Percentiles rank a stretch among this genome's conserved stretches.
phyloP scores from a whole-genome alignment of 1,284 basidiomycete genomes.

The Tranzscheliella williamsii region DNA sequence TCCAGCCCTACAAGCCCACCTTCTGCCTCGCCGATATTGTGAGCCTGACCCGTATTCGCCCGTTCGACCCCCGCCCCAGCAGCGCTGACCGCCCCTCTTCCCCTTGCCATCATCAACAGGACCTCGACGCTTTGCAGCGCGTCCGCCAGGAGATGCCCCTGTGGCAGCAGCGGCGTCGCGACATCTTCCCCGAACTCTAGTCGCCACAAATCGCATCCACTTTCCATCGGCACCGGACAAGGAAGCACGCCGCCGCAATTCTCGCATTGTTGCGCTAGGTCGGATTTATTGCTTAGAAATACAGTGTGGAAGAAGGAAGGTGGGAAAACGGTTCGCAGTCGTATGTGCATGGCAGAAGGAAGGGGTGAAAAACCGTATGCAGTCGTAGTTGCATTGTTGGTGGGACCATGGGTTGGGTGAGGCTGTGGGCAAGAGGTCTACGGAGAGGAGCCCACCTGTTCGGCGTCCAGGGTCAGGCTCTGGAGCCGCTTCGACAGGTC shows the following conservation, averaged over 20 bases:
- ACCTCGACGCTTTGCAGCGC: slow-evolving; percentile 42
- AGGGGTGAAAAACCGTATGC: too few relatives aligned
- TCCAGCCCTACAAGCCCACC: slow-evolving; percentile 51
- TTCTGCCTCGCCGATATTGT: slow-evolving; percentile 55
- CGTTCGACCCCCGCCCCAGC: neutral
- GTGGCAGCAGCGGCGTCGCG: slow-evolving; percentile 52
- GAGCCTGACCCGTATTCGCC: slow-evolving; percentile 1
- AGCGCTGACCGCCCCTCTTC: neutral
- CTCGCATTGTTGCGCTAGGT: too few relatives aligned
- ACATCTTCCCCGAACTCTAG: slow-evolving; percentile 47
- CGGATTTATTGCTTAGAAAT: neutral
- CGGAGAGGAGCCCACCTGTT: too few relatives aligned
- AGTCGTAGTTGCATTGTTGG: too few relatives aligned
- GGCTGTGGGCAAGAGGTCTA: too few relatives aligned
- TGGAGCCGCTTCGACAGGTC: slow-evolving; percentile 17
- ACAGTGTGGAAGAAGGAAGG: neutral
- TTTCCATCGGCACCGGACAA: too few relatives aligned
- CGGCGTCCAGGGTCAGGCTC: too few relatives aligned
- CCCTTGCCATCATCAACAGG: slow-evolving; percentile 5
- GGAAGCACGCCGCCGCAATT: too few relatives aligned
- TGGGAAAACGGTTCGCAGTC: too few relatives aligned
- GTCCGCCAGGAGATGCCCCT: slow-evolving; percentile 56
- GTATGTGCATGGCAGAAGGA: too few relatives aligned
- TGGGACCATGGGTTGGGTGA: too few relatives aligned
- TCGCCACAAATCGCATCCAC: neutral